These are phyloP conservation scores for Populus hybrid DNA, from an alignment of 441 rosid species.

Conservation along the genomic window DNA sequence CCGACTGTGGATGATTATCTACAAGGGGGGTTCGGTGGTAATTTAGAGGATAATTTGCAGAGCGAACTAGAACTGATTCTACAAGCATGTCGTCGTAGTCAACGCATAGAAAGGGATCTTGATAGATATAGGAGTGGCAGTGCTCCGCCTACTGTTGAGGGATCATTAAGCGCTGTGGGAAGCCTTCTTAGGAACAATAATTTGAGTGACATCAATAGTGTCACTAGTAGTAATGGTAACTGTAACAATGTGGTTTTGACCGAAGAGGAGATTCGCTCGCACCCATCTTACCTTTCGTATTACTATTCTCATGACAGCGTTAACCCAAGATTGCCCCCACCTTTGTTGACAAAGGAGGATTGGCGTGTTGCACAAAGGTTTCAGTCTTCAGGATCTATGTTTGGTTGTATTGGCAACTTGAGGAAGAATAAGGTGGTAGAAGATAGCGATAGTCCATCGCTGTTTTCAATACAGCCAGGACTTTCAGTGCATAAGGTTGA, in stretches of 20 bases:
- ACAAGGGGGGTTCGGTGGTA: slow-evolving; percentile 47
- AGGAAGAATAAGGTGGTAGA: slow-evolving; percentile 41
- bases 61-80: slow-evolving; percentile 68
- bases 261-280: slow-evolving; percentile 80
- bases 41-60: slow-evolving; percentile 58
- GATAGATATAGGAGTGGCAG: slow-evolving; percentile 78
- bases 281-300: slow-evolving; percentile 75
- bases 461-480: slow-evolving; percentile 77
- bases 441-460: slow-evolving; percentile 45
- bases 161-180: slow-evolving; percentile 71
- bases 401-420: slow-evolving; percentile 54
- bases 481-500: slow-evolving; percentile 52
- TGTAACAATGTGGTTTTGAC: slow-evolving; percentile 40
- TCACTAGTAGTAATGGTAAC: neutral
- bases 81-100: slow-evolving; percentile 48
- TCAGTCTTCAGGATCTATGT: slow-evolving; percentile 53
- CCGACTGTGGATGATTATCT: slow-evolving; percentile 42
- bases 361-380: slow-evolving; percentile 89
- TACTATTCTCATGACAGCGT: slow-evolving; percentile 74
- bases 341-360: slow-evolving; percentile 78
- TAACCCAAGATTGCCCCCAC: slow-evolving; percentile 86
- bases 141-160: slow-evolving; percentile 95
- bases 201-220: slow-evolving; percentile 33
- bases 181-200: slow-evolving; percentile 53
- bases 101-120: slow-evolving; percentile 45